Evolutionary conservation across 352 stramenopile genomes (phyloP).

Genomic region (Pythium vanterpoolii): DNA sequence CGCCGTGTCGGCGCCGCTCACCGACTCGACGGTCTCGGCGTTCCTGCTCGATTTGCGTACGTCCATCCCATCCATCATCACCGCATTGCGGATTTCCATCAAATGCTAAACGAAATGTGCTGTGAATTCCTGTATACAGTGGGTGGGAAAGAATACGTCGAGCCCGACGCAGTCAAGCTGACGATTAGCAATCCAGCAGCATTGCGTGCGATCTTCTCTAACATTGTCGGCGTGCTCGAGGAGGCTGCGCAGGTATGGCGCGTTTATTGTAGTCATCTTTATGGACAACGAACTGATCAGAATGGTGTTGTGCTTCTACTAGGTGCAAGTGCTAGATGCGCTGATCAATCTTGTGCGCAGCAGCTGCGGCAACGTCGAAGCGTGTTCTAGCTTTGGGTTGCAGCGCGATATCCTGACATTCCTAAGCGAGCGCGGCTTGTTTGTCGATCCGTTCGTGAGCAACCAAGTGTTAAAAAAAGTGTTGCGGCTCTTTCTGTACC

Average conservation of each 20-base stretch:
- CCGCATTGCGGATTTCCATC: not conserved
- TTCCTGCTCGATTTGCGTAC: constrained; percentile 51
- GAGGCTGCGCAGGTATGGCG: constrained; percentile 52
- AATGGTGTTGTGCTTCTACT: not conserved
- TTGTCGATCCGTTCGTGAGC: constrained; percentile 52
- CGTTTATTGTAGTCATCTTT: not conserved
- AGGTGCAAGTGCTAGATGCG: constrained; percentile 59
- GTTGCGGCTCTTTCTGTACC: constrained; percentile 69
- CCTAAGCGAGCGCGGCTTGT: constrained; percentile 64
- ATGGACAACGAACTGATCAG: not conserved
- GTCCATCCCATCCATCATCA: not conserved
- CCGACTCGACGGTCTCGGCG: constrained; percentile 22
- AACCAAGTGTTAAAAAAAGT: constrained; percentile 74
- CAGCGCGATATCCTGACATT: constrained; percentile 74
- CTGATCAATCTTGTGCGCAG: constrained; percentile 75
- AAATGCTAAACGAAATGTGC: too few species aligned
- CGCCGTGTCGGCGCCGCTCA: constrained; percentile 22
- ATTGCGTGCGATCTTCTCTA: constrained; percentile 60
- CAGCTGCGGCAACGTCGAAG: constrained; percentile 74
- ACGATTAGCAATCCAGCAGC: constrained; percentile 60
- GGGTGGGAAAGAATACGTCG: constrained; percentile 60
- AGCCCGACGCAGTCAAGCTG: constrained; percentile 51
- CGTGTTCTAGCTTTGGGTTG: constrained; percentile 62
- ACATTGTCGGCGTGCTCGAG: constrained; percentile 61
- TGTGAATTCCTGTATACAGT: too few species aligned